Evolutionary conservation across 441 rosid species (phyloP), one percentile per base, ranked within the genome.

Genomic region (Cnidoscolus chayamansa): DNA sequence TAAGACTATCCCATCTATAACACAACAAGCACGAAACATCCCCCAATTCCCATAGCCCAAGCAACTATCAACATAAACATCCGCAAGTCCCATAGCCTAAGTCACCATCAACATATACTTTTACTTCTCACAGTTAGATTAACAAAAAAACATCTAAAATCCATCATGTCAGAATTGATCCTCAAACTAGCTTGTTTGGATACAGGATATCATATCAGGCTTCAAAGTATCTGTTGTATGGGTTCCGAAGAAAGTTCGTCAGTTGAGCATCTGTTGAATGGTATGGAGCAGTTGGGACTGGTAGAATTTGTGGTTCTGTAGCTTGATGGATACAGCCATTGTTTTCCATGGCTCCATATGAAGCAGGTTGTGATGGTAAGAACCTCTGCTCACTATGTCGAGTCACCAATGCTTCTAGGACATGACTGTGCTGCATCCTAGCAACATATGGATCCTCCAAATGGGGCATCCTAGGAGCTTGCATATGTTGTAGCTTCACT

Each of bases 221-320:
- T 51, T 32, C 60, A 17, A 81, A 73, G 60, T 83, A 81, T 75
- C 85, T 77, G 65, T 76, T 72, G 57, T 75, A 79, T 72, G 82
- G 81, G 49, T 79, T 73, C 74, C 72, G 78, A 31, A 31, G 72
- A 20, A 73, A 68, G 67, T 74, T 72, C 63, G 63, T 75, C 73
- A 63, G 85, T 62, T 74, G 78, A 71, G 35, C 60, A 63, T 75
- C 82, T 9, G 84, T 53, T 70, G 74, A 20, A 71, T 32, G 15
- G 31, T 68, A 74, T 30, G 76, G 68, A 71, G 72, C 70, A 72
- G 71, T 72, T 49, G 80, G 71, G 54, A 69, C 74, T 40, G 74
- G 74, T 62, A 53, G 70, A 71, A 65, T 73, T 71, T 66, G 78
- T 53, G 72, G 55, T 57, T 70, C 81, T 51, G 68, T 76, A 49